Conservation (phyloP, 345 rosid species). For the Geranium brycei region DNA sequence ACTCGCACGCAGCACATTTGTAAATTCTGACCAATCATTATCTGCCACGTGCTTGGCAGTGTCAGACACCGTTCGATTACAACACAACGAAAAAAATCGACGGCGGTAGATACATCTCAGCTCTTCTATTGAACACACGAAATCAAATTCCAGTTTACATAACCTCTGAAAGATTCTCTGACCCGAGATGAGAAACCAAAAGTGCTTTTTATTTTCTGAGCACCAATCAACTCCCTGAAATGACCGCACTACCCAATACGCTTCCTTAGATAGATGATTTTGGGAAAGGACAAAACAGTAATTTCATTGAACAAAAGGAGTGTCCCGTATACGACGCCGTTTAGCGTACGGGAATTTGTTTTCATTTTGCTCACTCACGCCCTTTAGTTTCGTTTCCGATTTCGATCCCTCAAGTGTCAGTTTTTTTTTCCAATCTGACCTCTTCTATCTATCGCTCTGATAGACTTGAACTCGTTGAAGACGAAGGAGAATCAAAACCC, state of each 20-base stretch:
- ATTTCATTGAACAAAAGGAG: background rate
- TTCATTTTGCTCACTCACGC: background rate
- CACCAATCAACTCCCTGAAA: background rate
- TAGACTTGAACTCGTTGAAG: background rate
- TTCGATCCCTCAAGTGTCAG: background rate
- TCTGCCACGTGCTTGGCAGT: no score
- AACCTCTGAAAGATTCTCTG: background rate
- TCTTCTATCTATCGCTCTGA: no score
- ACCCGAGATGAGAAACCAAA: background rate
- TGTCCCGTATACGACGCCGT: background rate
- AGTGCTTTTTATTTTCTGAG: background rate
- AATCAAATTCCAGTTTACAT: no score
- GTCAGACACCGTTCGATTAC: no score
- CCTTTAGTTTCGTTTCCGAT: background rate
- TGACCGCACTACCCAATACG: background rate
- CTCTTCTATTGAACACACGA: no score
- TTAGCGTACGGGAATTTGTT: background rate
- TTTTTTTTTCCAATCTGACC: no score
- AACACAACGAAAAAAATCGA: no score
- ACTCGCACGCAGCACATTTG: no score
- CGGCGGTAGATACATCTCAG: no score
- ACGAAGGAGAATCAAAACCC: background rate
- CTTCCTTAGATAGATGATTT: background rate
- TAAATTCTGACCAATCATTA: no score
- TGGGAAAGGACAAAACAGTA: background rate